Evolutionary conservation across 1,284 basidiomycete genomes (phyloP).

Genomic region (Amylostereum areolatum): DNA sequence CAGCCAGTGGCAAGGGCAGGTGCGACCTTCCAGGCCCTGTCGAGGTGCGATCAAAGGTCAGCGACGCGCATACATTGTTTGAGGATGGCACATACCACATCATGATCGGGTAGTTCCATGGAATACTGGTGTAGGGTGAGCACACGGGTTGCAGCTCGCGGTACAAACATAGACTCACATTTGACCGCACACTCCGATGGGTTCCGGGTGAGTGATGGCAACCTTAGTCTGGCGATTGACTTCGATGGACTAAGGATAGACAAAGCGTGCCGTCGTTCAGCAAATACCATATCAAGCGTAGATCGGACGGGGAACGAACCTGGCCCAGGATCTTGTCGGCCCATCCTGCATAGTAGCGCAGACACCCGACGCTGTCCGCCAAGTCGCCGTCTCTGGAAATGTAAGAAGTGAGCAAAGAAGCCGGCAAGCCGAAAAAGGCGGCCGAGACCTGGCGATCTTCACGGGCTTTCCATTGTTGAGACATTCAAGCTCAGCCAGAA

Average conservation of each 20-base stretch:
- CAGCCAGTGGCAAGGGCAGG: slow-evolving; percentile 87
- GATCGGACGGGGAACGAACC: slow-evolving; percentile 21
- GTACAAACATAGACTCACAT: slow-evolving; percentile 46
- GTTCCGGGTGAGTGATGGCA: slow-evolving; percentile 86
- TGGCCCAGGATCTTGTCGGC: slow-evolving; percentile 55
- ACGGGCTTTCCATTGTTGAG: slow-evolving; percentile 86
- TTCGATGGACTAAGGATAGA: slow-evolving; percentile 58
- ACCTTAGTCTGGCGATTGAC: slow-evolving; percentile 76
- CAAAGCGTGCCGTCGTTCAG: background rate
- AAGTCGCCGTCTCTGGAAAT: slow-evolving; percentile 75
- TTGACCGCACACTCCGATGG: slow-evolving; percentile 90
- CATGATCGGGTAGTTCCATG: slow-evolving; percentile 89
- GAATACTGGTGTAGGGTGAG: slow-evolving; percentile 48
- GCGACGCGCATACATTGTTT: background rate
- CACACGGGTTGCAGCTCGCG: background rate
- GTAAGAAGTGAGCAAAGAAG: slow-evolving; percentile 1
- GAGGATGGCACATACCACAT: slow-evolving; percentile 61
- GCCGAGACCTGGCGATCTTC: slow-evolving; percentile 56
- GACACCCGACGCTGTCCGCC: slow-evolving; percentile 71
- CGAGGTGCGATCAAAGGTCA: background rate
- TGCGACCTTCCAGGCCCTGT: slow-evolving; percentile 86
- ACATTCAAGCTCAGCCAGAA: slow-evolving; percentile 73
- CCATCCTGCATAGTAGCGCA: slow-evolving; percentile 76
- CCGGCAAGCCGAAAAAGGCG: background rate
- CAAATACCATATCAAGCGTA: background rate